phyloP scores from a whole-genome alignment of 2,329 filamentous ascomycete species.

The Epichloe festucae region DNA sequence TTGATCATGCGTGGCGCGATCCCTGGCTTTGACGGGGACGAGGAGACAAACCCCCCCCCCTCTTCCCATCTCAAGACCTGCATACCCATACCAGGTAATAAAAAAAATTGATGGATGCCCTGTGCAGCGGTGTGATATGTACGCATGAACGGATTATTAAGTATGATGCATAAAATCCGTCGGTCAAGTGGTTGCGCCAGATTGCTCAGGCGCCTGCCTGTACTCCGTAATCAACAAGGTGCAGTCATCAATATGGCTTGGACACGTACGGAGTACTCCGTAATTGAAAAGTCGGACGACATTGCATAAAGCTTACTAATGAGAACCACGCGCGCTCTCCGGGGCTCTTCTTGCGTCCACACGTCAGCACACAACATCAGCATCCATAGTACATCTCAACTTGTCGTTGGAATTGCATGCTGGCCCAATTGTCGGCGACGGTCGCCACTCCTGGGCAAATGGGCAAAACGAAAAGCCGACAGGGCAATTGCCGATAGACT shows the following conservation, averaged over 20 bases:
- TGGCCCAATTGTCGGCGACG: not conserved
- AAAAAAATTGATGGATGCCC: not conserved
- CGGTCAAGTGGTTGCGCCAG: not conserved
- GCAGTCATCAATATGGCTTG: too few relatives aligned
- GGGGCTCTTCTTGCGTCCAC: too few relatives aligned
- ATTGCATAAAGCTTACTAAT: too few relatives aligned
- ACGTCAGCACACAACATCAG: too few relatives aligned
- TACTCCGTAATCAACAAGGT: too few relatives aligned
- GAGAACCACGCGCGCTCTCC: too few relatives aligned
- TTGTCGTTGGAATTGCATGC: too few relatives aligned
- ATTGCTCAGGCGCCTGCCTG: not conserved
- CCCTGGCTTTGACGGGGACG: not conserved
- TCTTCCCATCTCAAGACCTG: not conserved
- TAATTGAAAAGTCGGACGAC: too few relatives aligned
- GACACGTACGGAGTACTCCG: not conserved
- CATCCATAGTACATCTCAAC: too few relatives aligned
- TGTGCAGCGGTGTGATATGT: not conserved
- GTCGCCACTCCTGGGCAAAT: not conserved
- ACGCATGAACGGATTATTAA: not conserved
- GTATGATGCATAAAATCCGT: too few relatives aligned
- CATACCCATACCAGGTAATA: not conserved
- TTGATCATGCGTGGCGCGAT: not conserved
- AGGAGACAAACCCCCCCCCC: not conserved
- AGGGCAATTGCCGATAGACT: slow-evolving; percentile 5
- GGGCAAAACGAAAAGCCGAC: not conserved